Conservation (phyloP, 2,329 filamentous ascomycete genomes). For the Fusarium succisae region DNA sequence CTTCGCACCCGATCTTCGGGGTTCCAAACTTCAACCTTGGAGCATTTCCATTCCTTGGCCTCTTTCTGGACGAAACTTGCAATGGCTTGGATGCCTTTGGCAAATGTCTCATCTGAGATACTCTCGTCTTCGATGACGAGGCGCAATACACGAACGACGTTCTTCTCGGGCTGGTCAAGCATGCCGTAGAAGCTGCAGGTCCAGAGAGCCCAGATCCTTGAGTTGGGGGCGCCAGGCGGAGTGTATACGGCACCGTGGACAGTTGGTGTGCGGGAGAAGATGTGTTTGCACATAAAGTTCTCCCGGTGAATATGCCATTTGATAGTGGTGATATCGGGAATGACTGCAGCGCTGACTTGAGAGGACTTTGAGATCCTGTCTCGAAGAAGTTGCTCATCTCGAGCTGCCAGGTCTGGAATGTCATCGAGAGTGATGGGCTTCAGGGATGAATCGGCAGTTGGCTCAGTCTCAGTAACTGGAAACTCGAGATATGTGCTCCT, state of each 20-base stretch:
- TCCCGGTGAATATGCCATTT: constrained; percentile 78
- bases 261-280: constrained; percentile 65
- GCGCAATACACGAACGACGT: constrained; percentile 75
- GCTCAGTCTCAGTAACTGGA: constrained; percentile 44
- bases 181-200: constrained; percentile 71
- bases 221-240: constrained; percentile 54
- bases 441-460: constrained; percentile 42
- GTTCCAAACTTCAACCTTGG: constrained; percentile 84
- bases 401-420: constrained; percentile 67
- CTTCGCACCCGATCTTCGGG: constrained; percentile 65
- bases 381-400: constrained; percentile 72
- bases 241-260: constrained; percentile 77
- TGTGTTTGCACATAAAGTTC: constrained; percentile 75
- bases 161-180: constrained; percentile 63
- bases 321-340: constrained; percentile 46
- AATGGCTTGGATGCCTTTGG: constrained; percentile 67
- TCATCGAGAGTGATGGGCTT: constrained; percentile 66
- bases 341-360: constrained; percentile 47
- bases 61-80: constrained; percentile 73
- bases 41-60: constrained; percentile 76
- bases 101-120: constrained; percentile 54
- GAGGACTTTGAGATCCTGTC: constrained; percentile 54
- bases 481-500: constrained; percentile 78
- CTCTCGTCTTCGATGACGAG: constrained; percentile 69
- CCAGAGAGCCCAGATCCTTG: constrained; percentile 80